These are phyloP conservation scores for Penicillium roqueforti DNA, from an alignment of 495 filamentous ascomycete species.

Conservation along the genomic window DNA sequence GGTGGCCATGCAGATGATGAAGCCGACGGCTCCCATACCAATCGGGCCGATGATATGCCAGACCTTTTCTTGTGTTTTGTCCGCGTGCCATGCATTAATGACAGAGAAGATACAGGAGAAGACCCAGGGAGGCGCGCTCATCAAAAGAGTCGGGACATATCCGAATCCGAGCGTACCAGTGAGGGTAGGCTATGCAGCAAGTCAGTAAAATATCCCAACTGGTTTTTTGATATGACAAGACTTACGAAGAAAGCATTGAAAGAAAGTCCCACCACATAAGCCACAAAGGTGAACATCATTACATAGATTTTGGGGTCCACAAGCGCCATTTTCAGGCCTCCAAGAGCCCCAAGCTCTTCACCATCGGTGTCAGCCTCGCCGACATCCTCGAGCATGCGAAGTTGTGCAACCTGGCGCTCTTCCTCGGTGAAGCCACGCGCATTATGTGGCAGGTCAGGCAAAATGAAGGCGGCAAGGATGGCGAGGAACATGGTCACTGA, in stretches of 20 bases:
- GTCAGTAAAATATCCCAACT: constrained; percentile 49
- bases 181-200: constrained; percentile 72
- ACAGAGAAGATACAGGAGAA: constrained; percentile 67
- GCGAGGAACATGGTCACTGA: constrained; percentile 32
- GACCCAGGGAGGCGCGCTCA: constrained; percentile 73
- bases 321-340: constrained; percentile 65
- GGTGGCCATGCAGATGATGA: constrained; percentile 71
- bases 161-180: constrained; percentile 67
- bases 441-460: constrained; percentile 73
- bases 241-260: constrained; percentile 39
- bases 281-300: constrained; percentile 47
- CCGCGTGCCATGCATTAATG: constrained; percentile 73
- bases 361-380: constrained; percentile 65
- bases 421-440: constrained; percentile 65
- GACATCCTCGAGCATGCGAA: constrained; percentile 71
- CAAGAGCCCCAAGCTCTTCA: constrained; percentile 56
- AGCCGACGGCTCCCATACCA: constrained; percentile 62
- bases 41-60: constrained; percentile 70
- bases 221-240: neutral
- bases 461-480: constrained; percentile 49
- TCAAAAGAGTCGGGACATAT: constrained; percentile 64
- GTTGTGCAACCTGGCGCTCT: constrained; percentile 62
- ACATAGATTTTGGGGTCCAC: constrained; percentile 68
- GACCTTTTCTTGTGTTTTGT: constrained; percentile 64
- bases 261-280: constrained; percentile 32